These are phyloP conservation scores for Chlamydomonas sphaeroides DNA, from an alignment of 139 green algal genomes.

Conservation along the genomic window DNA sequence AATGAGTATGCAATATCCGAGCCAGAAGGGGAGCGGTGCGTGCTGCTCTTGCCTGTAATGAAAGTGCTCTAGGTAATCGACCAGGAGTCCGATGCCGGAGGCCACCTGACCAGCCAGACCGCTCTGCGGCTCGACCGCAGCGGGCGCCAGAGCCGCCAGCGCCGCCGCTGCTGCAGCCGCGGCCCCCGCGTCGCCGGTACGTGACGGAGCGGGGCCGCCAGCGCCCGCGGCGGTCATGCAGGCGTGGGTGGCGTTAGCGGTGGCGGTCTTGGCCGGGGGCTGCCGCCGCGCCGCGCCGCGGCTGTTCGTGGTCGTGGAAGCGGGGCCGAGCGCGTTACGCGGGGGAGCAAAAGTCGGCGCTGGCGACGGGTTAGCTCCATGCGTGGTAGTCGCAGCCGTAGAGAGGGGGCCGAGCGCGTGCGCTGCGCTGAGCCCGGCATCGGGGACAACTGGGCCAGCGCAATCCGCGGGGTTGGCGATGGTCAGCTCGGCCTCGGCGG, in stretches of 20 bases:
- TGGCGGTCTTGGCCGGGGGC: background rate
- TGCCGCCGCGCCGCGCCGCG: background rate
- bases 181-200: too few species aligned
- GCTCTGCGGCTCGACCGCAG: background rate
- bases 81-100: slow-evolving; percentile 3
- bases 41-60: too few species aligned
- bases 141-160: background rate
- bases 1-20: too few species aligned
- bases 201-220: too few species aligned
- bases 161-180: background rate
- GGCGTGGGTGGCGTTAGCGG: background rate
- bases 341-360: too few species aligned
- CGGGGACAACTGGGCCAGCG: background rate
- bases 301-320: background rate
- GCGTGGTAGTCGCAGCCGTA: too few species aligned
- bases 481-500: background rate
- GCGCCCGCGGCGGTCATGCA: background rate
- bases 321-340: too few species aligned
- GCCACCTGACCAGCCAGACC: slow-evolving; percentile 14
- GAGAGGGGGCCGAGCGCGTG: too few species aligned
- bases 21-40: too few species aligned
- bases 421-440: too few species aligned
- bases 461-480: slow-evolving; percentile 6
- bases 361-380: too few species aligned
- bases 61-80: slow-evolving; percentile 40